Conservation (phyloP, 129 eudicot genomes). For the Erigeron canadensis region DNA sequence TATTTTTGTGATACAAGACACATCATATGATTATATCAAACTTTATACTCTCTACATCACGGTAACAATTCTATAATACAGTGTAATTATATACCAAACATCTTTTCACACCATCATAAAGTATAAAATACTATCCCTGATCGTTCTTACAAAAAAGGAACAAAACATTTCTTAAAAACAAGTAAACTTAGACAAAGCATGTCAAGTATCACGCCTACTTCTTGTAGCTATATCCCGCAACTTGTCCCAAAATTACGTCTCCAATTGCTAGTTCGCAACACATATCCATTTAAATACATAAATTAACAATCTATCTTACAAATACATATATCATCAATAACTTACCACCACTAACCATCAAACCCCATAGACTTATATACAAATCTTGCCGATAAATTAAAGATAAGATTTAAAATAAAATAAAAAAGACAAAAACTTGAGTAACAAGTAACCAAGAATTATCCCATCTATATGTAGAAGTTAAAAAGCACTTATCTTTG, state of each 20-base stretch:
- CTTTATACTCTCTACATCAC: no score
- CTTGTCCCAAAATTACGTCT: neutral
- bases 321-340: neutral
- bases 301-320: no score
- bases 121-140: neutral
- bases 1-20: no score
- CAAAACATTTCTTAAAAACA: neutral
- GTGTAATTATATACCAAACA: no score
- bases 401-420: no score
- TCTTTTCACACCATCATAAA: neutral
- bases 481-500: no score
- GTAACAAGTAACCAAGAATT: no score
- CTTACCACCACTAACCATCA: conserved; percentile 5
- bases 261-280: neutral
- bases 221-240: conserved; percentile 1
- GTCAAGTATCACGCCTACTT: neutral
- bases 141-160: neutral
- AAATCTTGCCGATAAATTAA: neutral
- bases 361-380: conserved; percentile 2
- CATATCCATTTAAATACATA: neutral
- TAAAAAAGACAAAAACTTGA: neutral
- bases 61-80: no score
- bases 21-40: no score
- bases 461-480: no score
- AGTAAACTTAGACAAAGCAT: neutral